phyloP scores from a whole-genome alignment of 176 grass and related monocot genomes.

The Oryza brachyantha region DNA sequence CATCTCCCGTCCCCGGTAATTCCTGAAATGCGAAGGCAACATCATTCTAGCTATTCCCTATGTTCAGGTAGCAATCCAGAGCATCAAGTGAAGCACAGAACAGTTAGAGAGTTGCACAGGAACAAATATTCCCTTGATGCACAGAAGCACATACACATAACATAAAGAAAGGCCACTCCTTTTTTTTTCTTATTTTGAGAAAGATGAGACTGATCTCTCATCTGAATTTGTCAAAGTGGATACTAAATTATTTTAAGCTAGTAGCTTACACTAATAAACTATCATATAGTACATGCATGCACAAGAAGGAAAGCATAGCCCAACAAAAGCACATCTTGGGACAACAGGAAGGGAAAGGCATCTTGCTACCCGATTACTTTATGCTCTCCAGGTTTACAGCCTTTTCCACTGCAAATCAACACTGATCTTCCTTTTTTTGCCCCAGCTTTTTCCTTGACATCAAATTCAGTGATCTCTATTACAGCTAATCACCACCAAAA shows the following conservation, averaged over 20 bases:
- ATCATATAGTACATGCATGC: neutral
- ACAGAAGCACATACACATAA: neutral
- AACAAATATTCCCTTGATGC: neutral
- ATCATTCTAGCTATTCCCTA: neutral
- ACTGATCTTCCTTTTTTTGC: neutral
- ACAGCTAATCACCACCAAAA: neutral
- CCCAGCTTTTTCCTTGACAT: neutral
- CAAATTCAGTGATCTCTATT: neutral
- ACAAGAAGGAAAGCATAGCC: neutral
- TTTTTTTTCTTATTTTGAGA: neutral
- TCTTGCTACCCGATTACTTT: constrained; percentile 11
- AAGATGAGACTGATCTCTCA: neutral
- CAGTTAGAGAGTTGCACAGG: neutral
- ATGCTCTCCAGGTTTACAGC: neutral
- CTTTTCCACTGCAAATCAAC: neutral
- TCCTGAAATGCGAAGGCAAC: constrained; percentile 55
- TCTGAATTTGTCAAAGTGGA: neutral
- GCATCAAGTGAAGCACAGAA: neutral
- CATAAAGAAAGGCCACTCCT: neutral
- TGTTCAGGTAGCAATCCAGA: neutral
- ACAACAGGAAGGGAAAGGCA: neutral
- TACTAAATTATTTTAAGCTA: neutral
- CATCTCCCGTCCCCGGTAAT: constrained; percentile 92
- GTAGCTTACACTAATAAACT: neutral
- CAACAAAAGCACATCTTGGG: neutral